Conservation (phyloP, 768 basidiomycete species). For the Pulveroboletus sp. region DNA sequence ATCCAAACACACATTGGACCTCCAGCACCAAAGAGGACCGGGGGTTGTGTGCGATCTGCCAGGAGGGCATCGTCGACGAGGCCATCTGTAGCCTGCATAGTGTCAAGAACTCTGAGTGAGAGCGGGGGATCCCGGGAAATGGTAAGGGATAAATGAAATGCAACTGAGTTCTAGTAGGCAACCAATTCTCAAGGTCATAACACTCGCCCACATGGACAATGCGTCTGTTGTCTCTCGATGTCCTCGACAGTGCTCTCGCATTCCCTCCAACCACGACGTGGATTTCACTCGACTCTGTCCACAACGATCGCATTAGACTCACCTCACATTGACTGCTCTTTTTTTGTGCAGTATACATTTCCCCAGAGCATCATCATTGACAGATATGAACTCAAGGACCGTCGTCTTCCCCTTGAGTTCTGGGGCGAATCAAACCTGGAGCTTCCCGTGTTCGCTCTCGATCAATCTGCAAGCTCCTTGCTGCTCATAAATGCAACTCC, state of each 20-base stretch:
- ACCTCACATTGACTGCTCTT: constrained; percentile 16
- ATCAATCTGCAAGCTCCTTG: constrained; percentile 21
- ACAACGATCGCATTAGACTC: constrained; percentile 16
- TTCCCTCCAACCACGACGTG: constrained; percentile 20
- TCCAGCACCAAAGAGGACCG: constrained; percentile 65
- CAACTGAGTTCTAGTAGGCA: no score
- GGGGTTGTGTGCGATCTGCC: constrained; percentile 33
- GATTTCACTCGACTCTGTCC: constrained; percentile 30
- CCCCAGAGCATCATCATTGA: constrained; percentile 41
- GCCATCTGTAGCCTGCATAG: constrained; percentile 21
- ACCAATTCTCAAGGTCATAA: no score
- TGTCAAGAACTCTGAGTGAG: constrained; percentile 20
- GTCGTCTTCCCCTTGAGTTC: constrained; percentile 31
- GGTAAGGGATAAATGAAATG: no score
- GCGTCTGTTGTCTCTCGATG: constrained; percentile 16
- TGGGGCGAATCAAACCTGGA: constrained; percentile 40
- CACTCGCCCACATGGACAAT: no score
- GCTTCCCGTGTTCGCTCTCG: constrained; percentile 37
- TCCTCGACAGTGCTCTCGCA: constrained; percentile 14
- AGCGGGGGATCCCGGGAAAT: constrained; percentile 2
- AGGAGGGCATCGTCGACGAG: constrained; percentile 11
- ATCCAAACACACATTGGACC: constrained; percentile 57
- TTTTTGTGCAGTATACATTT: constrained; percentile 34
- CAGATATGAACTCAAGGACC: constrained; percentile 38
- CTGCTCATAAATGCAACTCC: constrained; percentile 31